phyloP scores from a whole-genome alignment of 2,329 filamentous ascomycete genomes.

The Colletotrichum sp. region DNA sequence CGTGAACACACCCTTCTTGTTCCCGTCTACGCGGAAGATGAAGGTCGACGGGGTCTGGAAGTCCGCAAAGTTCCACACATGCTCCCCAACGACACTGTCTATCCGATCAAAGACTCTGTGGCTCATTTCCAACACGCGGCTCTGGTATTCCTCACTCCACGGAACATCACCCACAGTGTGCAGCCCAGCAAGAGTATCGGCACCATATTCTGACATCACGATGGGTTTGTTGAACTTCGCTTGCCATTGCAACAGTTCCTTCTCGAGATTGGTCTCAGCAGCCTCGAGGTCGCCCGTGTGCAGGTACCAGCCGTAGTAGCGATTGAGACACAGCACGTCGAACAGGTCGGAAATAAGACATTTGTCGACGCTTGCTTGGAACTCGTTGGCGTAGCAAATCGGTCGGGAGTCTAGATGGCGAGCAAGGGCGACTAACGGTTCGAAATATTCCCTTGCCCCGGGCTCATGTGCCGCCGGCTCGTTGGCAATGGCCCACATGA shows the following conservation, averaged over 20 bases:
- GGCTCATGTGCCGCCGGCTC: constrained; percentile 26
- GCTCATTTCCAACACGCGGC: constrained; percentile 28
- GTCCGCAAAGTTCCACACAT: constrained; percentile 31
- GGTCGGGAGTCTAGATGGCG: constrained; percentile 27
- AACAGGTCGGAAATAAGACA: constrained; percentile 28
- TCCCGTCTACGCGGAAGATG: constrained; percentile 26
- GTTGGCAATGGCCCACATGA: constrained; percentile 29
- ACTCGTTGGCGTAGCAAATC: constrained; percentile 27
- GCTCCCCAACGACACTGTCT: constrained; percentile 29
- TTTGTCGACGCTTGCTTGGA: neutral
- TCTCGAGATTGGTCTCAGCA: constrained; percentile 26
- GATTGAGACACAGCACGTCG: constrained; percentile 31
- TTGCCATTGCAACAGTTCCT: constrained; percentile 27
- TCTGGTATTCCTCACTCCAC: constrained; percentile 34
- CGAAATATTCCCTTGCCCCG: constrained; percentile 27
- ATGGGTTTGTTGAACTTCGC: constrained; percentile 31
- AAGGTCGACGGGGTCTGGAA: constrained; percentile 23
- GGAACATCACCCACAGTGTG: constrained; percentile 28
- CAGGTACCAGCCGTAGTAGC: constrained; percentile 32
- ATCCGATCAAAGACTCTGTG: constrained; percentile 32
- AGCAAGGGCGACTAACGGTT: constrained; percentile 25
- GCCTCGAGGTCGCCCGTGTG: constrained; percentile 25
- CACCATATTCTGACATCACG: constrained; percentile 34
- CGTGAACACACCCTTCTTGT: constrained; percentile 30
- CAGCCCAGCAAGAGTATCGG: constrained; percentile 30